Evolutionary conservation across 2,329 filamentous ascomycete genomes (phyloP).

Genomic region (Fusarium sp.): DNA sequence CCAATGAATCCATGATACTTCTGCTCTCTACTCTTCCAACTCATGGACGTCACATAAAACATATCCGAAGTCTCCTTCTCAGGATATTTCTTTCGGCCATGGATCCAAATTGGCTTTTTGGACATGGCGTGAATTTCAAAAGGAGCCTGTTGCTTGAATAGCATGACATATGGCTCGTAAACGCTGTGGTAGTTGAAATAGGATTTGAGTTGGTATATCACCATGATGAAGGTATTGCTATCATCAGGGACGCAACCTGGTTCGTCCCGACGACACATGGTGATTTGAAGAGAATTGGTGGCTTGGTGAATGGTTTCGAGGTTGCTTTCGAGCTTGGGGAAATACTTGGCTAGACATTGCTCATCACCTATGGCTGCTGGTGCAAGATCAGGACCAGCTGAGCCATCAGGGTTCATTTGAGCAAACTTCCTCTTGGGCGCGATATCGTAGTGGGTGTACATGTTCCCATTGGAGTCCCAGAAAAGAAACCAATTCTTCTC

Average conservation of each 20-base stretch:
- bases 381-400: slow-evolving; percentile 60
- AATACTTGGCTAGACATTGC: slow-evolving; percentile 57
- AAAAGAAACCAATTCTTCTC: slow-evolving; percentile 75
- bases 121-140: slow-evolving; percentile 64
- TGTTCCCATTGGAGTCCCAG: slow-evolving; percentile 61
- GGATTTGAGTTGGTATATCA: slow-evolving; percentile 66
- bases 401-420: slow-evolving; percentile 56
- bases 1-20: slow-evolving; percentile 68
- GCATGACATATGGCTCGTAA: slow-evolving; percentile 67
- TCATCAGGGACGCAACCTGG: slow-evolving; percentile 54
- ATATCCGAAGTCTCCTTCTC: slow-evolving; percentile 59
- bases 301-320: slow-evolving; percentile 67
- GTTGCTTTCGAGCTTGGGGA: slow-evolving; percentile 52
- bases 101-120: slow-evolving; percentile 64
- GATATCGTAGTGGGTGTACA: slow-evolving; percentile 66
- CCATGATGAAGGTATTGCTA: slow-evolving; percentile 65
- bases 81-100: slow-evolving; percentile 55
- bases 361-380: slow-evolving; percentile 53
- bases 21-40: slow-evolving; percentile 60
- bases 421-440: slow-evolving; percentile 62
- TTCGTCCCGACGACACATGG: slow-evolving; percentile 63
- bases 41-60: slow-evolving; percentile 68
- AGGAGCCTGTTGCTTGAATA: slow-evolving; percentile 60
- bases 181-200: slow-evolving; percentile 60
- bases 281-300: slow-evolving; percentile 67